Evolutionary conservation across 108 stramenopile species (phyloP).

Genomic region (Aurantiochytrium sp.): DNA sequence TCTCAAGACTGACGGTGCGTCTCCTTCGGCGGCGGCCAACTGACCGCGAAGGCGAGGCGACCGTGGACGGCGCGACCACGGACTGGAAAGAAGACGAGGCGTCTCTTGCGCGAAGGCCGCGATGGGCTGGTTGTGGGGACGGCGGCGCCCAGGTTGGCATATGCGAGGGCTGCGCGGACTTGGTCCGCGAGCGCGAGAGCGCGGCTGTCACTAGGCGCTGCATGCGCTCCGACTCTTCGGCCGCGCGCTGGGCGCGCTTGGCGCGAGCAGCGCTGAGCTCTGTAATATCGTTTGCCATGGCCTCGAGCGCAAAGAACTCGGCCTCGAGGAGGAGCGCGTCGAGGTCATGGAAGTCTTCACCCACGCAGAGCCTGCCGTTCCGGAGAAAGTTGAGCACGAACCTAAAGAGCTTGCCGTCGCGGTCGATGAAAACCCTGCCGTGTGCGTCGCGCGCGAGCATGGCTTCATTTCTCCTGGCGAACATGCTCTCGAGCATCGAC

Average conservation of each 20-base stretch:
- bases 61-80: no score
- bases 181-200: no score
- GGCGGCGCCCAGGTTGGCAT: no score
- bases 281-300: background rate
- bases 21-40: background rate
- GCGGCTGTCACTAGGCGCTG: no score
- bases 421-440: background rate
- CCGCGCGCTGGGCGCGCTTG: background rate
- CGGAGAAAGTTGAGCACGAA: slow-evolving; percentile 15
- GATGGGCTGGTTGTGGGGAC: no score
- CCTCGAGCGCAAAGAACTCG: slow-evolving; percentile 25
- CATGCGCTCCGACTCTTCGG: background rate
- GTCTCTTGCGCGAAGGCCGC: no score
- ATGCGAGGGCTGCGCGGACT: no score
- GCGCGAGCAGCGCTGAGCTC: background rate
- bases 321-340: background rate
- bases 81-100: no score
- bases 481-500: slow-evolving; percentile 10
- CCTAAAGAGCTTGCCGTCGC: slow-evolving; percentile 24
- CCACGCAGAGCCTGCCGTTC: background rate
- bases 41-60: background rate
- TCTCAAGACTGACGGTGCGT: background rate
- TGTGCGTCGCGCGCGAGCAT: background rate
- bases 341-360: background rate
- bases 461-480: background rate